Evolutionary conservation across 495 filamentous ascomycete species (phyloP).

Genomic region (Penicillium herquei): DNA sequence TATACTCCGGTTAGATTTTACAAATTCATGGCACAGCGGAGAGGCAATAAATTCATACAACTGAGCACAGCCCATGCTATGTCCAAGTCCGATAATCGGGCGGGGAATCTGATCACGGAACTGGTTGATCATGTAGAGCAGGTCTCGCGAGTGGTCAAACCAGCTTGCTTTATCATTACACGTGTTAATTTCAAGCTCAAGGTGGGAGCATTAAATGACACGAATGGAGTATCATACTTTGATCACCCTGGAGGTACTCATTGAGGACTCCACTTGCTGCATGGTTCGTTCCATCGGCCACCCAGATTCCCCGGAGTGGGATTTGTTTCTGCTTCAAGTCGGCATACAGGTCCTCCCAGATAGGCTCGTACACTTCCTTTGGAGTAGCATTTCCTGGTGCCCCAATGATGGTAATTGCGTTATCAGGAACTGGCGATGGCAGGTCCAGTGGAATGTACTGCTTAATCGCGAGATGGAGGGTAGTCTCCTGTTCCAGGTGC

Average conservation of each 20-base stretch:
- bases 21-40: not conserved
- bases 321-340: slow-evolving; percentile 41
- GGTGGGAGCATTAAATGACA: not conserved
- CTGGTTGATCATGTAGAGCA: slow-evolving; percentile 71
- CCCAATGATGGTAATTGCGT: slow-evolving; percentile 64
- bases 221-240: slow-evolving; percentile 44
- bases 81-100: slow-evolving; percentile 73
- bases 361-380: slow-evolving; percentile 72
- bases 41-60: slow-evolving; percentile 29
- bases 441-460: slow-evolving; percentile 65
- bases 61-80: slow-evolving; percentile 72
- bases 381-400: slow-evolving; percentile 59
- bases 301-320: slow-evolving; percentile 67
- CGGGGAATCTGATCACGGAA: slow-evolving; percentile 70
- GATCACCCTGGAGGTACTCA: slow-evolving; percentile 61
- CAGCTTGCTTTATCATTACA: slow-evolving; percentile 50
- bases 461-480: slow-evolving; percentile 60
- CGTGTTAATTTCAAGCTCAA: not conserved
- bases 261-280: slow-evolving; percentile 68
- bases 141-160: slow-evolving; percentile 74
- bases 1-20: not conserved
- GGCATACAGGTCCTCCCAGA: slow-evolving; percentile 65
- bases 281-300: slow-evolving; percentile 68
- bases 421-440: slow-evolving; percentile 50
- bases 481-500: slow-evolving; percentile 33